phyloP scores from a whole-genome alignment of 139 green algal species.

The Closterium sp. region DNA sequence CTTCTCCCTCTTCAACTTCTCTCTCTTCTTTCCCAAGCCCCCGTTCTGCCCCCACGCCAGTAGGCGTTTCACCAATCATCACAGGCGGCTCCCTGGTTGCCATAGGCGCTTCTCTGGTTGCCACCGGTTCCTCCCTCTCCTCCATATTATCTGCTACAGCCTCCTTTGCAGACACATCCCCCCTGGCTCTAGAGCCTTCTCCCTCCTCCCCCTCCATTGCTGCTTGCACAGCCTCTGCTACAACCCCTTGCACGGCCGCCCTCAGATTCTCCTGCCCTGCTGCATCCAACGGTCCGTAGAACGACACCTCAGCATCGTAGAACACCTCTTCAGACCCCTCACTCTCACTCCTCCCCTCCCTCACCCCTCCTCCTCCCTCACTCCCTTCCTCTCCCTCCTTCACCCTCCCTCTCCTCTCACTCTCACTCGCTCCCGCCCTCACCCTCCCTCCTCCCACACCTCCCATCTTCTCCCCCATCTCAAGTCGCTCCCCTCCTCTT shows the following conservation, averaged over 20 bases:
- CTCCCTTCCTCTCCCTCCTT: no score
- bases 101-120: not conserved
- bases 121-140: not conserved
- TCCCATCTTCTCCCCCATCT: not conserved
- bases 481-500: no score
- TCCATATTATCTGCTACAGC: not conserved
- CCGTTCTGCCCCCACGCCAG: no score
- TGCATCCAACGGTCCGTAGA: not conserved
- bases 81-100: no score
- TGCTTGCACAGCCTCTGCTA: not conserved
- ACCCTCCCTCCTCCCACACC: not conserved
- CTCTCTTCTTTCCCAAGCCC: no score
- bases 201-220: not conserved
- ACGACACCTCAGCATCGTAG: not conserved
- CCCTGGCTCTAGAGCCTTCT: no score
- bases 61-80: not conserved
- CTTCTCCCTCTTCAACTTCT: no score
- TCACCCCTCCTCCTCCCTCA: not conserved
- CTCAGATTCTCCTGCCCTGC: not conserved
- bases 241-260: not conserved
- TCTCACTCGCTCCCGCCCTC: not conserved
- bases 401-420: not conserved
- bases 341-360: not conserved
- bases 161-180: not conserved
- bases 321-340: not conserved